phyloP scores from a whole-genome alignment of 2,329 filamentous ascomycete genomes.

The Cladosporium velox region DNA sequence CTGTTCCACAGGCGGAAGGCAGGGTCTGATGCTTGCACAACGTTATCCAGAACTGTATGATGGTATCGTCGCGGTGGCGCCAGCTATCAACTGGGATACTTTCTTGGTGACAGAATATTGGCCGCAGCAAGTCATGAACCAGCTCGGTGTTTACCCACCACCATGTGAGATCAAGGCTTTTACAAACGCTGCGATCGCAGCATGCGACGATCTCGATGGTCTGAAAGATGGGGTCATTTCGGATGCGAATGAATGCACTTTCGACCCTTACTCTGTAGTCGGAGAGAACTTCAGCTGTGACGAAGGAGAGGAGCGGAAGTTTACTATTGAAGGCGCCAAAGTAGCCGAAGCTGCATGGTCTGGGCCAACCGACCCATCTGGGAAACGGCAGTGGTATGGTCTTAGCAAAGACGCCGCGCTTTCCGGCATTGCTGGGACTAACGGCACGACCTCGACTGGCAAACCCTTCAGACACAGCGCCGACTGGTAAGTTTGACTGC shows the following conservation, averaged over 20 bases:
- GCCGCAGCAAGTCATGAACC: slow-evolving; percentile 37
- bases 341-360: slow-evolving; percentile 38
- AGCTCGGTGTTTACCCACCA: slow-evolving; percentile 32
- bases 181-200: slow-evolving; percentile 37
- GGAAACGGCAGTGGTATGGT: slow-evolving; percentile 38
- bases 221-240: slow-evolving; percentile 41
- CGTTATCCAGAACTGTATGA: slow-evolving; percentile 42
- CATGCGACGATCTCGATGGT: slow-evolving; percentile 43
- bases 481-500: slow-evolving; percentile 31
- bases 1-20: slow-evolving; percentile 43
- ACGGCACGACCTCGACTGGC: neutral
- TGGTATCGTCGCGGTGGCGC: slow-evolving; percentile 44
- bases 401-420: slow-evolving; percentile 27
- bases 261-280: slow-evolving; percentile 36
- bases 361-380: slow-evolving; percentile 31
- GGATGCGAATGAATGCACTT: slow-evolving; percentile 33
- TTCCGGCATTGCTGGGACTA: slow-evolving; percentile 21
- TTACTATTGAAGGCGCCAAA: slow-evolving; percentile 35
- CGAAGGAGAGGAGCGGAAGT: slow-evolving; percentile 26
- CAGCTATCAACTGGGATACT: slow-evolving; percentile 42
- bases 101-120: slow-evolving; percentile 35
- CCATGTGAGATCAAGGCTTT: slow-evolving; percentile 42
- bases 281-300: slow-evolving; percentile 33
- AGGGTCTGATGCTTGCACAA: slow-evolving; percentile 43
- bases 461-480: slow-evolving; percentile 35